phyloP scores from a whole-genome alignment of 495 filamentous ascomycete genomes.

The Peziza echinospora region DNA sequence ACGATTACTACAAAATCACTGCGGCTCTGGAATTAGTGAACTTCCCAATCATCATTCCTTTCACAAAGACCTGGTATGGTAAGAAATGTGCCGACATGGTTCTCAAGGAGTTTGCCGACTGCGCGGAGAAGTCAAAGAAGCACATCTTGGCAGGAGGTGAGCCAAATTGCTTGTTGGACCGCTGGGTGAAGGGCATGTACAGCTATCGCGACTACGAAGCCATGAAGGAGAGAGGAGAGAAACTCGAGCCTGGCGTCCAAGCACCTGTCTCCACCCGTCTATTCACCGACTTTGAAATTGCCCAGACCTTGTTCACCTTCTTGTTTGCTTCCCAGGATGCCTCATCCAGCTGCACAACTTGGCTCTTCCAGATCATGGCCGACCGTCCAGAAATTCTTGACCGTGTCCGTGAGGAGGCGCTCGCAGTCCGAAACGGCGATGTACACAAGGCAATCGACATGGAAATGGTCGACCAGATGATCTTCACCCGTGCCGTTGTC shows the following conservation, averaged over 20 bases:
- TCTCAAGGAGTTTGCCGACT: conserved; percentile 69
- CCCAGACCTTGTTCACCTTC: conserved; percentile 92
- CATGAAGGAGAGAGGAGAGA: conserved; percentile 43
- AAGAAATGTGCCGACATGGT: conserved; percentile 92
- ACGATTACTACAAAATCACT: conserved; percentile 93
- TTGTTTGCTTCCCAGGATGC: conserved; percentile 96
- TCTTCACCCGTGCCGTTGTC: conserved; percentile 79
- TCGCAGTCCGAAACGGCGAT: conserved; percentile 57
- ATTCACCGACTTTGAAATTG: conserved; percentile 82
- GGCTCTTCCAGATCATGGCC: conserved; percentile 87
- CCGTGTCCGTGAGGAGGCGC: conserved; percentile 80
- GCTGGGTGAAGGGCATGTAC: conserved; percentile 70
- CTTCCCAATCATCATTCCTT: conserved; percentile 94
- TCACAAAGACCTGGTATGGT: conserved; percentile 90
- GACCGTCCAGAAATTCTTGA: conserved; percentile 81
- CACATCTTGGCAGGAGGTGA: conserved; percentile 82
- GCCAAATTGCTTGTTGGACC: conserved; percentile 79
- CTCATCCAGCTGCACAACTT: conserved; percentile 76
- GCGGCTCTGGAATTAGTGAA: conserved; percentile 93
- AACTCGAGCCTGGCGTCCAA: conserved; percentile 37
- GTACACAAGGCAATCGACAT: conserved; percentile 45
- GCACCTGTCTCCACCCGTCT: conserved; percentile 34
- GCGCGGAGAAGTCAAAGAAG: conserved; percentile 77
- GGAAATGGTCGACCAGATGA: conserved; percentile 69
- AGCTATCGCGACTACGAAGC: conserved; percentile 60